Evolutionary conservation across 179 eudicot species (phyloP), one percentile per base, ranked within the genome.

Genomic region (Beta lomatogona): DNA sequence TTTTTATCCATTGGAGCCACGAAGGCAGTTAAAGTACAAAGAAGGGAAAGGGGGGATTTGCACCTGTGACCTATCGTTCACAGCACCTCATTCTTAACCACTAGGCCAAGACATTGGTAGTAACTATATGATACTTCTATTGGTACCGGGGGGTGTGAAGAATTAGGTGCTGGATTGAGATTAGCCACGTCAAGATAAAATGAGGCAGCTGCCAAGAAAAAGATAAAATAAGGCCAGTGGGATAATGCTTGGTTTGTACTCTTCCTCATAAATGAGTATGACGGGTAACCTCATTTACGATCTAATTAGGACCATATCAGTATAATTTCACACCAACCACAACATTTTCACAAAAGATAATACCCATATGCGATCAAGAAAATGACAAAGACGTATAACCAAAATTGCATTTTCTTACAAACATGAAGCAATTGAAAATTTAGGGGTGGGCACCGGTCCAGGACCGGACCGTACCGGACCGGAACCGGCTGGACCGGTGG

Each of bases 311-410:
- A 14, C 48, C 46, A 67, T 67, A 31, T n/a, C 25, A 5, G 8
- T 6, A 67, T 36, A 36, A 67, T 31, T 67, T 69, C 52, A 36
- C 22, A 44, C 22, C 73, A 44, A 69, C 73, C 73, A 44, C 41
- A 31, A 68, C 52, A 16, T 6, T 41, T 2, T 2, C 6, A 21
- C 1, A 4, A 6, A 14, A 16, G 15, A 13, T 15, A 15, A 15
- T 14, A 31, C 8, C 13, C 3, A 12, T 31, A 9, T 15, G 22
- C 3, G 53, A 69, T 69, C 10, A 41, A 69, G 73, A 69, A 69
- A 41, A 6, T 41, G 73, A 69, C 73, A 69, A 69, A 12, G 73
- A 69, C 25, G 18, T 44, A 69, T 3, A 69, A 69, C 73, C 73
- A 16, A 69, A 69, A 6, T 69, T 44, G 1, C 4, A 41, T 22